Base-by-base conservation (phyloP, 345 rosid species). In the Jatropha curcas region DNA sequence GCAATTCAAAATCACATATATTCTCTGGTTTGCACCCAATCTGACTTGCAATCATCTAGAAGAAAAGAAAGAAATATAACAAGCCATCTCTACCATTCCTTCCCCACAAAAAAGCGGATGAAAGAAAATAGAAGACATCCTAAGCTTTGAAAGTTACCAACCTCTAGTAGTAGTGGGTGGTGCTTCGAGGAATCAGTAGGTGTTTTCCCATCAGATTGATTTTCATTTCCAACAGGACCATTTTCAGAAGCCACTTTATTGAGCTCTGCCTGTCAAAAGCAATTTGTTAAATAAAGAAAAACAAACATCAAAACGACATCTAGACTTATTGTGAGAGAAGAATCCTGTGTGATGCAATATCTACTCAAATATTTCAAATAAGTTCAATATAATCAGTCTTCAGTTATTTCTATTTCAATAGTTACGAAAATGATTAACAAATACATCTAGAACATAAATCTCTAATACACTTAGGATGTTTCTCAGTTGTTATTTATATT, bases 1-100 rank as follows among this genome's bases (percentile, higher is more conserved):
- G 98, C 79, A 95, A 80, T 79, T 95, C 99, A 86, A 93, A 92
- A 80, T 95, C 99, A 63, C 86, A 88, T 74, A 92, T 95, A 78
- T 86, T 91, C 60, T 82, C 88, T 25, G 91, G 85, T 69, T 79
- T 71, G 75, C 98, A 95, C 46, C 89, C 87, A 68, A 88, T 77
- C 51, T 84, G 80, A 46, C 71, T 69, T 37, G 96, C 96, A 53
- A 95, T 84, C 72, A 87, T 84, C 99, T 95, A 70, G 27, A 69
- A 64, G 25, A 48, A 70, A 68, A 57, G 45, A 20, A 67, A 52
- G 67, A 60, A 74, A 69, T 33, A 20, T 53, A 72, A 62, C 45
- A 24, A 27, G 10, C 13, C 48, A 20, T 31, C 59, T 65, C 28
- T 20, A 61, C 20, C 43, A 17, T 20, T 8, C 30, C 6, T 8